Base-by-base conservation (phyloP, 2,329 filamentous ascomycete species). In the Penicillium sp. region DNA sequence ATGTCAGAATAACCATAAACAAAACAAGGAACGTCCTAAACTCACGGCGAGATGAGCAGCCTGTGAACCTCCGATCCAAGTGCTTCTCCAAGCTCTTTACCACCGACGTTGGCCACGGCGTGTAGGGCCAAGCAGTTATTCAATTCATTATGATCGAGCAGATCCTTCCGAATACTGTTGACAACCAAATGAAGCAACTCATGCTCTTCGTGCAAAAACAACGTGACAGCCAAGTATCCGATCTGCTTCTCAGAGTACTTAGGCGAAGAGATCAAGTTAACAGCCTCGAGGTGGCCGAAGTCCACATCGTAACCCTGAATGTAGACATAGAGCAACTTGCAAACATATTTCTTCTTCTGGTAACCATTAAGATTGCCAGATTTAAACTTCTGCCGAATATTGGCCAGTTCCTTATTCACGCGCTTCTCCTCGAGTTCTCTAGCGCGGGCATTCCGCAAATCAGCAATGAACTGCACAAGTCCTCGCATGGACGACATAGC, bases 241-340 rank as follows among this genome's bases (percentile, higher is more conserved):
- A 99, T 99, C 81, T 99, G 94, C 80, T 99, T 99, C 76, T 99
- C 94, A 23, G 93, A 97, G 78, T 97, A 99, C 74, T 97, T 99
- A 71, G 84, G 92, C 56, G 93, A 92, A 29, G 93, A 97, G 67
- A 99, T 95, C 70, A 99, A 85, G 73, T 97, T 97, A 73, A 99
- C 93, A 35, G 95, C 95, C 79, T 99, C 94, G 66, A 99, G 86
- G 74, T 99, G 94, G 56, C 94, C 94, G 76, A 99, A 99, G 76
- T 97, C 95, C 78, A 99, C 93, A 75, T 99, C 93, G 89, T 94
- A 99, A 49, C 94, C 94, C 64, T 99, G 85, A 60, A 99, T 99
- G 77, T 99, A 99, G 71, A 99, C 97, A 77, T 99, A 99, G 61
- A 99, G 83, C 67, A 99, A 86, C 87, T 99, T 99, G 90, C 94